These are phyloP conservation scores for Cichorium intybus DNA, from an alignment of 140 eudicot genomes.

Conservation along the genomic window DNA sequence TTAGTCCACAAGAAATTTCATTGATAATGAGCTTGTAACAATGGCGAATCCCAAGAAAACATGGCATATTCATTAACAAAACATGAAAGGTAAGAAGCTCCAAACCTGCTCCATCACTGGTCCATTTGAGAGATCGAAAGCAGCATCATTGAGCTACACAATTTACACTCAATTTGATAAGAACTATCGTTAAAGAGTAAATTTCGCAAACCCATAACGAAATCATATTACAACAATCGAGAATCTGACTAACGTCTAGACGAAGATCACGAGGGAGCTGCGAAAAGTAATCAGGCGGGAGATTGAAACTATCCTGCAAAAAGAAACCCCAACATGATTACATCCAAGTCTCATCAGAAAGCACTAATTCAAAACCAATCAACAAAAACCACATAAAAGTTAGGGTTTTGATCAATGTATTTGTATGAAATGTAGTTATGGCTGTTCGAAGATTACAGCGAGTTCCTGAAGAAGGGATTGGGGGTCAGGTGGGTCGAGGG, in stretches of 20 bases:
- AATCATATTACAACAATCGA: background rate
- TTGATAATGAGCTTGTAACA: slow-evolving; percentile 10
- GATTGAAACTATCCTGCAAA: slow-evolving; percentile 76
- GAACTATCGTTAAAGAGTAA: background rate
- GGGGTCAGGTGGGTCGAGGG: slow-evolving; percentile 46
- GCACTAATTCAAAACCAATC: background rate
- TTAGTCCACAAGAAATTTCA: too few relatives aligned
- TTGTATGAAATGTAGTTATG: background rate
- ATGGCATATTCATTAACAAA: background rate
- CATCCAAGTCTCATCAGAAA: background rate
- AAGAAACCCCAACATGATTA: background rate
- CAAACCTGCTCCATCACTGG: slow-evolving; percentile 80
- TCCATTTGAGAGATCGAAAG: slow-evolving; percentile 96
- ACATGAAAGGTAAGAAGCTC: slow-evolving; percentile 3
- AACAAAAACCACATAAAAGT: background rate
- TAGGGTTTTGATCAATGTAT: background rate
- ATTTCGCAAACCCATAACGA: background rate
- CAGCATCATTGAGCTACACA: slow-evolving; percentile 96
- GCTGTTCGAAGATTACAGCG: slow-evolving; percentile 38
- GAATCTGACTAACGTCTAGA: slow-evolving; percentile 57
- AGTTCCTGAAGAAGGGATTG: slow-evolving; percentile 65
- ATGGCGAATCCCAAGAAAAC: background rate
- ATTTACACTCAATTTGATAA: slow-evolving; percentile 7
- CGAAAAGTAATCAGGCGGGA: slow-evolving; percentile 76
- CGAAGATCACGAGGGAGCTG: slow-evolving; percentile 94